These are phyloP conservation scores for Fraxinus baroniana DNA, from an alignment of 305 asterid species.

Conservation along the genomic window DNA sequence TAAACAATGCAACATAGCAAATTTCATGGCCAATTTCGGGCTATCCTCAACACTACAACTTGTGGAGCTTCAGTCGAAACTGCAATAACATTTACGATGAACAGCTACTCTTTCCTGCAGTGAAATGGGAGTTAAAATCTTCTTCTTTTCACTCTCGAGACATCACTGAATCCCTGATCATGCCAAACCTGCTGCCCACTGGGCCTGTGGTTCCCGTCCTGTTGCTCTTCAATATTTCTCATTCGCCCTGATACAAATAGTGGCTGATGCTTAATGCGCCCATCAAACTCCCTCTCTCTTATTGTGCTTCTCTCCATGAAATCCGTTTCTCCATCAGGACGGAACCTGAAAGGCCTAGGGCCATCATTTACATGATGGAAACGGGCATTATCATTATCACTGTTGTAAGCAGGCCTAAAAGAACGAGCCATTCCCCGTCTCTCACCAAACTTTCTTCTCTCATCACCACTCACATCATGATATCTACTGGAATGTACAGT, in stretches of 20 bases:
- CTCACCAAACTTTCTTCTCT: conserved; percentile 63
- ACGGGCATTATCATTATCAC: conserved; percentile 47
- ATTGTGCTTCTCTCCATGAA: conserved; percentile 56
- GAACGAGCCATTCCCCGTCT: conserved; percentile 55
- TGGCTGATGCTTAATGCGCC: conserved; percentile 51
- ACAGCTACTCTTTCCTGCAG: background rate
- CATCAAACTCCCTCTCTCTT: conserved; percentile 77
- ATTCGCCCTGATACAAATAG: conserved; percentile 45
- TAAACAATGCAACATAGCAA: background rate
- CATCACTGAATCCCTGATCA: conserved; percentile 59
- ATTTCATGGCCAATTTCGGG: background rate
- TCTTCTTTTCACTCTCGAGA: conserved; percentile 59
- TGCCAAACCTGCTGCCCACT: conserved; percentile 66
- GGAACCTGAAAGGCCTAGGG: conserved; percentile 61
- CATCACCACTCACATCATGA: conserved; percentile 55
- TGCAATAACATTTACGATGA: background rate
- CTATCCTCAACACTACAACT: background rate
- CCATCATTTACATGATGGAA: conserved; percentile 52
- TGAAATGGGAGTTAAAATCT: conserved; percentile 47
- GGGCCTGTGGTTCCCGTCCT: conserved; percentile 56
- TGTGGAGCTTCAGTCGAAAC: background rate
- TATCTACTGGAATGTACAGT: conserved; percentile 44
- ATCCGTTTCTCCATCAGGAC: conserved; percentile 57
- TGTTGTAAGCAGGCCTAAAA: conserved; percentile 48
- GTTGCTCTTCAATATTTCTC: conserved; percentile 64